Conservation (phyloP, 2,329 filamentous ascomycete species). For the Colletotrichum paranaense region DNA sequence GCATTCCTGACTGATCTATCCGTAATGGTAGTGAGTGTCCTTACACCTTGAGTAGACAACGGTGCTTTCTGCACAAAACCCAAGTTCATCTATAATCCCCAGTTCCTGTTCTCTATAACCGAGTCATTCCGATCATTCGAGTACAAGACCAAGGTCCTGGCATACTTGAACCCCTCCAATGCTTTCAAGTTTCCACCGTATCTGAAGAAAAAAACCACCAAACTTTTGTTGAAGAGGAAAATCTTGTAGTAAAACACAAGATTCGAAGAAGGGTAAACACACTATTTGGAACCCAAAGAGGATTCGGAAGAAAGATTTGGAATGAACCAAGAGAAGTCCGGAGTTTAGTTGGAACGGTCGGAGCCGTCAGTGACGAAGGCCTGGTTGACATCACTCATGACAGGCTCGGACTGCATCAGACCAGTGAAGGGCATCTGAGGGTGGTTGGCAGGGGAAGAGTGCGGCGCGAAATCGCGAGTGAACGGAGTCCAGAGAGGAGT, state of each 20-base stretch:
- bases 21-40: neutral
- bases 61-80: constrained; percentile 19
- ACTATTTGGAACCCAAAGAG: neutral
- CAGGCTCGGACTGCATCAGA: constrained; percentile 31
- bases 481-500: constrained; percentile 34
- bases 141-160: neutral
- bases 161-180: neutral
- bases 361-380: neutral
- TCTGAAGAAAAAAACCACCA: constrained; percentile 12
- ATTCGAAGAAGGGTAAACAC: constrained; percentile 8
- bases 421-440: neutral
- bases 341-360: neutral
- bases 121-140: constrained; percentile 6
- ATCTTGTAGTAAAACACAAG: neutral
- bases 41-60: constrained; percentile 14
- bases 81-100: constrained; percentile 12
- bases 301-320: neutral
- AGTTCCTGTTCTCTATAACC: constrained; percentile 4
- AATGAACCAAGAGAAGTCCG: neutral
- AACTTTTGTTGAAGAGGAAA: constrained; percentile 3
- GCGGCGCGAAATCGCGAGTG: constrained; percentile 16
- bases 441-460: constrained; percentile 14
- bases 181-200: neutral
- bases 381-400: constrained; percentile 9
- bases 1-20: constrained; percentile 21